Evolutionary conservation across 768 basidiomycete genomes (phyloP).

Genomic region (Xerocomellus amylosporus): DNA sequence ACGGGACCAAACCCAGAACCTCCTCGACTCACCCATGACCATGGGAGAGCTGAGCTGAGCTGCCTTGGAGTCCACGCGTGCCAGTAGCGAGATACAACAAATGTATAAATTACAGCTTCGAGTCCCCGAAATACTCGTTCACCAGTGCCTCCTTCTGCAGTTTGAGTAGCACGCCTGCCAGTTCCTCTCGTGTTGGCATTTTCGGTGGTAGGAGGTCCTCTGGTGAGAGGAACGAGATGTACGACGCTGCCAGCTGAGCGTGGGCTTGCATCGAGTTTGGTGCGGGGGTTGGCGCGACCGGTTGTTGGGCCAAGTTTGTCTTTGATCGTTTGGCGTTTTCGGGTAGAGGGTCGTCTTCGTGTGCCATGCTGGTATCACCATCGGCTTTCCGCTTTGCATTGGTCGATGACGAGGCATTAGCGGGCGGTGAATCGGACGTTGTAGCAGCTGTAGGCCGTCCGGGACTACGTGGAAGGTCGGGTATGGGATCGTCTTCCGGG

Average conservation of each 20-base stretch:
- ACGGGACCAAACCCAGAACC: conserved; percentile 20
- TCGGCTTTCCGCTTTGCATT: conserved; percentile 57
- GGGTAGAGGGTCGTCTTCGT: conserved; percentile 25
- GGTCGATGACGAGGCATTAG: conserved; percentile 16
- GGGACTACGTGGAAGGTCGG: conserved; percentile 44
- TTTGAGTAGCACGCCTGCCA: conserved; percentile 72
- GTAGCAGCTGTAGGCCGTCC: neutral
- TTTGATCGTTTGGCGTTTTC: conserved; percentile 34
- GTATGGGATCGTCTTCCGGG: conserved; percentile 48
- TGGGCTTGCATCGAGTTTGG: conserved; percentile 25
- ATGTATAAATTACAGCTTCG: conserved; percentile 14
- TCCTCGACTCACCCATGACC: conserved; percentile 16
- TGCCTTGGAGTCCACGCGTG: neutral
- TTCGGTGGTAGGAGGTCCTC: conserved; percentile 73
- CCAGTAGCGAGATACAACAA: conserved; percentile 5
- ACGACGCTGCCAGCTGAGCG: conserved; percentile 61
- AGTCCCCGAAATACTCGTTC: conserved; percentile 70
- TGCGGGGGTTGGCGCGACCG: neutral
- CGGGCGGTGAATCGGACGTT: conserved; percentile 22
- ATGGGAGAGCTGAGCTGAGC: conserved; percentile 15
- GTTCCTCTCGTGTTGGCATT: conserved; percentile 71
- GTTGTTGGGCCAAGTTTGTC: conserved; percentile 10
- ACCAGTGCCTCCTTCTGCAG: conserved; percentile 79
- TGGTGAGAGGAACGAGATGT: conserved; percentile 71
- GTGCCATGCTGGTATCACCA: conserved; percentile 36